These are phyloP conservation scores for Suillus placidus DNA, from an alignment of 768 basidiomycete genomes.

Conservation along the genomic window DNA sequence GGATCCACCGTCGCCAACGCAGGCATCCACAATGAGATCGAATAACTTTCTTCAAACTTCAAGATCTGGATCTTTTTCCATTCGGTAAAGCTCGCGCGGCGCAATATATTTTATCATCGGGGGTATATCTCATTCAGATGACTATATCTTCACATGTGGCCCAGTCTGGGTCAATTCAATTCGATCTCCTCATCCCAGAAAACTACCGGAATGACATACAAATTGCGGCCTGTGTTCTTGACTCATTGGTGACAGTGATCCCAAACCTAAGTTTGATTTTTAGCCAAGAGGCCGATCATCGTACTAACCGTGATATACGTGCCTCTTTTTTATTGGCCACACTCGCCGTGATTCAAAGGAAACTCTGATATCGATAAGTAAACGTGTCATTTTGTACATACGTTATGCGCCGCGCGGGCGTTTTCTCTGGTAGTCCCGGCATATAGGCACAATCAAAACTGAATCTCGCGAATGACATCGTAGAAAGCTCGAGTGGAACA, in stretches of 20 bases:
- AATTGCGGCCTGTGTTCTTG: not conserved
- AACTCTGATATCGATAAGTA: not conserved
- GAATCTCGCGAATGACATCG: not conserved
- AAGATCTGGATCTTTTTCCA: conserved; percentile 2
- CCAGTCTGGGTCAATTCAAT: not conserved
- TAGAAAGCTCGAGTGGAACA: not conserved
- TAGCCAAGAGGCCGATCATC: not conserved
- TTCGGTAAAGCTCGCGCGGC: not conserved
- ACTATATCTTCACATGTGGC: not conserved
- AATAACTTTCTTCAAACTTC: conserved; percentile 1
- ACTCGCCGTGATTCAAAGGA: not conserved
- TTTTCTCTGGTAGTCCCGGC: not conserved
- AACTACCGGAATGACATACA: not conserved
- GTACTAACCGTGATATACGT: not conserved
- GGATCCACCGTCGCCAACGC: no score
- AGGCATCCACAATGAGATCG: not conserved
- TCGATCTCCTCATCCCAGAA: not conserved
- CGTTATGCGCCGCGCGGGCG: not conserved
- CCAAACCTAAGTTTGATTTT: conserved; percentile 4
- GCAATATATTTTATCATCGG: not conserved
- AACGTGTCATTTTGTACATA: not conserved
- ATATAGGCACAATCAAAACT: not conserved
- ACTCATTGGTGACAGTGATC: not conserved
- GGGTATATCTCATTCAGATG: not conserved
- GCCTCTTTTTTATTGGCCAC: not conserved